Evolutionary conservation across 495 filamentous ascomycete genomes (phyloP), one percentile per base, ranked within the genome.

Genomic region (Astrocystis sublimbata): DNA sequence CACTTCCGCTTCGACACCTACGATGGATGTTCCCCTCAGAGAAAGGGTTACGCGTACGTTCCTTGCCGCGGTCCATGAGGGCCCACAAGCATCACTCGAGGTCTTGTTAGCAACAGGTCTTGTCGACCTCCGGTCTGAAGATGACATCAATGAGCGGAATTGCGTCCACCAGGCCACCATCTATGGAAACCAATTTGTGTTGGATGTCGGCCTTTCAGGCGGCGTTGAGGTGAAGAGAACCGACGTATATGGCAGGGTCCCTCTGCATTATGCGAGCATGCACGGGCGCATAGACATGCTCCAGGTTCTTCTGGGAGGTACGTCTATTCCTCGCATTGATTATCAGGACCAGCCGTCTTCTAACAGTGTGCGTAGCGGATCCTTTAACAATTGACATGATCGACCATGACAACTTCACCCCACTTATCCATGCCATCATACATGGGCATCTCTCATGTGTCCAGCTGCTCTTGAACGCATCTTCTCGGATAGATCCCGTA

Each of bases 341-440:
- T 1, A 21, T 23, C 33, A 60, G 33, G 7, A 17, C 1, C 0
- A n/a, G 26, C 7, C 17, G n/a, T 19, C 51, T 38, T 62, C 61
- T 64, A 71, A 60, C 43, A 53, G 7, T 35, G n/a, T 41, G 51
- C 26, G 17, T 30, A 83, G 81, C 77, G 24, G 71, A 79, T 19
- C 78, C 76, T 13, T 65, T 76, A 5, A 96, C 91, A 0, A 89
- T 98, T 67, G 83, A 98, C 70, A 73, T 86, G 19, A 90, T 92
- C 73, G 94, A 98, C 68, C 92, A 96, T 68, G 93, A 98, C 75
- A 97, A 97, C 75, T 98, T 96, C 75, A 97, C 94, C 2, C 92
- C 94, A 0, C 78, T 98, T 49, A 94, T 98, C 54, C 94, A 97
- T 73, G 89, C 91, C 58, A 96, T 98, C 67, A 92, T 96, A 49